Conservation (phyloP, 179 eudicot species). For the Amaranthus tricolor region DNA sequence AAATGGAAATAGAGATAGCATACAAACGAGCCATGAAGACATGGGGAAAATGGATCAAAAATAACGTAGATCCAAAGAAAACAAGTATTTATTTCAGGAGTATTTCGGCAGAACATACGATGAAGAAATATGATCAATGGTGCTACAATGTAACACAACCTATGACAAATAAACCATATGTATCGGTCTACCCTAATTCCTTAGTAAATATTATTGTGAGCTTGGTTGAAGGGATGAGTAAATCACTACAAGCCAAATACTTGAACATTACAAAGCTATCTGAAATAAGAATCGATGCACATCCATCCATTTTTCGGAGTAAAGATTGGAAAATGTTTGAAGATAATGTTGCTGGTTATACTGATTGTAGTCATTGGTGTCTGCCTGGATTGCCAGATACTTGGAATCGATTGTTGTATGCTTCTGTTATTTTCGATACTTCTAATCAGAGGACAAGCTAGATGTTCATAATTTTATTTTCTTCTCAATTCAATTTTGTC, state of each 20-base stretch:
- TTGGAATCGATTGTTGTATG: conserved; percentile 41
- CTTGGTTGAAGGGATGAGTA: conserved; percentile 4
- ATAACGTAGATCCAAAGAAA: conserved; percentile 29
- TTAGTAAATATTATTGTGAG: conserved; percentile 17
- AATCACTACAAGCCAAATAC: conserved; percentile 15
- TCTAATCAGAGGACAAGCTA: background rate
- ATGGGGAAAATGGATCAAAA: conserved; percentile 34
- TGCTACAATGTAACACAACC: conserved; percentile 38
- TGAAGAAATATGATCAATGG: conserved; percentile 12
- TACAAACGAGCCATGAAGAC: conserved; percentile 30
- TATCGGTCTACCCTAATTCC: conserved; percentile 11
- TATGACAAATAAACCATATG: conserved; percentile 26
- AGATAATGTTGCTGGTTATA: conserved; percentile 4
- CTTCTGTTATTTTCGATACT: conserved; percentile 29
- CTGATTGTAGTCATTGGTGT: conserved; percentile 51
- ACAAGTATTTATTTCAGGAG: conserved; percentile 34
- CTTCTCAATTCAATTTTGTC: no score
- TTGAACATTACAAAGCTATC: conserved; percentile 36
- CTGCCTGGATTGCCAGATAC: conserved; percentile 44
- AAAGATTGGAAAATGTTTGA: conserved; percentile 18
- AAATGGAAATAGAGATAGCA: conserved; percentile 32
- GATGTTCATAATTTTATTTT: no score
- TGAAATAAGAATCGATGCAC: conserved; percentile 31
- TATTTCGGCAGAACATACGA: conserved; percentile 29
- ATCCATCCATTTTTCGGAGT: conserved; percentile 30